Evolutionary conservation across 2,329 filamentous ascomycete species (phyloP), one percentile per base, ranked within the genome.

Genomic region (Sarocladium kiliense): DNA sequence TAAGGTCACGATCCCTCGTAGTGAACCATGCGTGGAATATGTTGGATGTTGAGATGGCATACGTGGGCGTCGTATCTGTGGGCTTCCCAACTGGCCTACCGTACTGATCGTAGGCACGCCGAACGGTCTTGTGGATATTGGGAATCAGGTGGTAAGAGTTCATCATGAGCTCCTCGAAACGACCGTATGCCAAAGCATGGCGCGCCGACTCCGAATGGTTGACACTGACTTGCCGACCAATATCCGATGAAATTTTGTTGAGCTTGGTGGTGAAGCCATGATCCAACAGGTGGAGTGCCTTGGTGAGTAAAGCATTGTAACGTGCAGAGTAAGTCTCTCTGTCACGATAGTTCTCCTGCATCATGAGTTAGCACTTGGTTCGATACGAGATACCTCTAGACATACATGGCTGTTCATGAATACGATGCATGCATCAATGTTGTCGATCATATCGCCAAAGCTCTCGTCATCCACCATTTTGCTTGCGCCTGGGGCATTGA

Each of bases 401-500:
- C 86, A 68, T 71, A 91, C 88, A 74, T 97, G 90, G 54, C 83
- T 79, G 58, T 89, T 82, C 91, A 97, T 97, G 66, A 97, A 97
- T 27, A 86, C 87, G 62, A 99, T 84, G 68, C 93, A 99, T 54
- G 90, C 85, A 70, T 97, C 92, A 51, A 99, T 77, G 59, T 91
- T 93, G 47, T 83, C 80, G 50, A 99, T 75, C 78, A 97, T 95
- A 54, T 96, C 89, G 2, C 88, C 85, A 65, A 97, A 97, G 44
- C 89, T 88, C 53, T 87, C 85, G 56, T 87, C 87, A 45, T 92
- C 88, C 16, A 97, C 92, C 55, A 96, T 78, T 56, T 87, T 91
- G 50, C 89, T 86, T 19, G 93, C 92, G 1, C 92, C 91, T 0
- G 94, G 92, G 0, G 92, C 92, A 74, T 97, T 97, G 56, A 99